Percentiles rank a stretch among this genome's conserved stretches.
These are phyloP conservation scores for Diplodia corticola DNA, from an alignment of 2,329 filamentous ascomycete species.

Conservation along the genomic window DNA sequence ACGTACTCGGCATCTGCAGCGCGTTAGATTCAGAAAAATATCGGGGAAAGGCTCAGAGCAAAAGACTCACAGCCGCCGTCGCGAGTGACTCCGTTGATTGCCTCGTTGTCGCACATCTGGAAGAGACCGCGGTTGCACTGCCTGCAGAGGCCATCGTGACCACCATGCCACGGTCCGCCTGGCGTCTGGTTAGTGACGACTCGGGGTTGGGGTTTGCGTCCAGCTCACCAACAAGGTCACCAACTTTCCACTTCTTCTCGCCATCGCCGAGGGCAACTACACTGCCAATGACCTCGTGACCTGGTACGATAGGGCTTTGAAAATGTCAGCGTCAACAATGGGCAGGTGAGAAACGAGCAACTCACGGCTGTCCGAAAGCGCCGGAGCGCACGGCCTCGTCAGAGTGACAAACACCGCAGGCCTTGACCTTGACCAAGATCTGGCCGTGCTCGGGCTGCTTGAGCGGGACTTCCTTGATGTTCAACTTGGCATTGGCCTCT, in stretches of 20 bases:
- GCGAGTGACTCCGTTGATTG: conserved; percentile 64
- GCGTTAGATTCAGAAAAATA: not conserved
- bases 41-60: not conserved
- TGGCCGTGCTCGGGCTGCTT: conserved; percentile 57
- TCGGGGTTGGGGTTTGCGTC: conserved; percentile 38
- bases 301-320: conserved; percentile 58
- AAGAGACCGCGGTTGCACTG: conserved; percentile 63
- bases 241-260: conserved; percentile 60
- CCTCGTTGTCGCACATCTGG: conserved; percentile 66
- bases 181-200: not conserved
- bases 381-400: conserved; percentile 44
- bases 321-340: not conserved
- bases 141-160: conserved; percentile 62
- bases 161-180: conserved; percentile 62
- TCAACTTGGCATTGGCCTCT: conserved; percentile 53
- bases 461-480: conserved; percentile 61
- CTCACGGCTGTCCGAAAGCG: conserved; percentile 52
- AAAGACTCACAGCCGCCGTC: conserved; percentile 62
- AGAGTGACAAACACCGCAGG: conserved; percentile 71
- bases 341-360: not conserved
- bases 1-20: conserved; percentile 59
- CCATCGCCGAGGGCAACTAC: conserved; percentile 61
- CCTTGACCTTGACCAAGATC: conserved; percentile 69
- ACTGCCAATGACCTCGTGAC: conserved; percentile 71
- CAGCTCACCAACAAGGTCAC: conserved; percentile 61